Evolutionary conservation across 495 filamentous ascomycete species (phyloP), one percentile per base, ranked within the genome.

Genomic region (Thermochaetoides thermophila): DNA sequence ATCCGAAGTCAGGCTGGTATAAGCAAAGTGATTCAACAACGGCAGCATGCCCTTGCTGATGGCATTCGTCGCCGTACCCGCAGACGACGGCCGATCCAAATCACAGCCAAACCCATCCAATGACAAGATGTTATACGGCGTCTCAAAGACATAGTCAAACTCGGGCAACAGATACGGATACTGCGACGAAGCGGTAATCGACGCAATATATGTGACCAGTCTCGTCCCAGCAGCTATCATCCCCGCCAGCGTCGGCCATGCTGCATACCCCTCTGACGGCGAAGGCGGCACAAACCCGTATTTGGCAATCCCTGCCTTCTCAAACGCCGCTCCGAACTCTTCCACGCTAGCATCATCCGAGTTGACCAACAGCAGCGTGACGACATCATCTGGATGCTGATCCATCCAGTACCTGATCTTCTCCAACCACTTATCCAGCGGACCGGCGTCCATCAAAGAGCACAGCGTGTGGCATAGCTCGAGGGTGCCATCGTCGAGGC

Each of bases 81-180:
- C 57, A 7, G 62, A 39, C 1, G 43, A 25, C 1, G 78, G 77
- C 1, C 78, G 67, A 44, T 82, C 67, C 25, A 81, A 64, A 7
- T 57, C 65, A 57, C 78, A 84, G 52, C 63, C 67, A 52, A 67
- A 69, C 29, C 44, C 50, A 3, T 48, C 38, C 3, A 57, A 52
- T 37, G 69, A 64, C 3, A 66, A 70, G 4, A 73, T 64, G 33
- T 73, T 72, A 47, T 59, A 85, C 10, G 74, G 52, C 0, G 75
- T 84, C 53, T 84, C 78, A 49, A 81, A 85, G 45, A 78, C 68
- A 50, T 79, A 64, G 33, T 59, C 52, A 52, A 81, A 85, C 48
- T 85, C 75, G 37, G 67, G 48, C 16, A 80, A 63, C n/a, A 84
- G 69, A 52, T 75, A 81, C 0, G 74, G 61, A 31, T 70, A 63